Evolutionary conservation across 2,329 filamentous ascomycete species (phyloP), one percentile per base, ranked within the genome.

Genomic region (Pseudocercospora fijiensis): DNA sequence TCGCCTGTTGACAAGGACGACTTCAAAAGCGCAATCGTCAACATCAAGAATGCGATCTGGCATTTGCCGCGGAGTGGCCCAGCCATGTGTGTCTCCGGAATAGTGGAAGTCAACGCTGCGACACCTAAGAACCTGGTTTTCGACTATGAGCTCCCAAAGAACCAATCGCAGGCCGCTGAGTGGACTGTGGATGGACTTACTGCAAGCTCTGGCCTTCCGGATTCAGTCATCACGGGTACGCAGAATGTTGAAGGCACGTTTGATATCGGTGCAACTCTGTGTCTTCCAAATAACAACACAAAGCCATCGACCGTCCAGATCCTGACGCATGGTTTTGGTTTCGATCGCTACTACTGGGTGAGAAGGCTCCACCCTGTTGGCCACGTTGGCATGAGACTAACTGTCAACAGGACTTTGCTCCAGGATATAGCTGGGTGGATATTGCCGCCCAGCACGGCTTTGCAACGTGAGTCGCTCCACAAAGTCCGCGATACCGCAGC

Each of bases 371-470:
- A 4, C 33, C n/a, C 11, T 5, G 13, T 37, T 37, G 33, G 13
- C 33, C 13, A n/a, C 3, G 33, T n/a, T 6, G 33, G 33, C 33
- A 37, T 37, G 33, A n/a, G 33, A 37, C 33, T 37, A 16, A 37
- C 33, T n/a, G 33, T 37, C 4, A 6, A 37, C 13, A 37, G 33
- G 37, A 79, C 64, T 75, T 77, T 62, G 71, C 73, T n/a, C 67
- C 68, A 5, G 74, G 70, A 45, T 77, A 79, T 69, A 75, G 71
- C 63, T 79, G 79, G 59, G 72, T 78, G n/a, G 77, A 78, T 63
- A 70, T 72, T 16, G 78, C 78, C 5, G 73, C 75, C 2, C 69
- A 67, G 37, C 61, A 70, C 20, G 76, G 76, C 55, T 78, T 77
- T 66, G 72, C 75, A 1, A 78, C 76, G 33, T 37, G 33, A n/a